Evolutionary conservation across 2,329 filamentous ascomycete species (phyloP).

Genomic region (Colletotrichum tamarilloi): DNA sequence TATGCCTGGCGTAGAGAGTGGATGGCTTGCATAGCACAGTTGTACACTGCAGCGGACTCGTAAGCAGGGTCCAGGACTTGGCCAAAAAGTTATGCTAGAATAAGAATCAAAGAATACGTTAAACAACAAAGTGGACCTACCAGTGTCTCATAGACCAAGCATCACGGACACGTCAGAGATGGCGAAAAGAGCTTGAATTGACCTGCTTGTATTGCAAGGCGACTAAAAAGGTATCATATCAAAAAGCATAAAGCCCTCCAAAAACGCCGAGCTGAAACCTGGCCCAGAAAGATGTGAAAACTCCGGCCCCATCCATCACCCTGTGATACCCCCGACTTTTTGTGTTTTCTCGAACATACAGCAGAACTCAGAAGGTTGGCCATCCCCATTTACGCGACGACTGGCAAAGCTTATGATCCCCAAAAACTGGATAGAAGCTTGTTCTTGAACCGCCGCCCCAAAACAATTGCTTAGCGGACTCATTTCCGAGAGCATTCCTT

Average conservation of each 20-base stretch:
- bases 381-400: too few relatives aligned
- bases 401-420: not conserved
- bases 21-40: not conserved
- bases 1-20: not conserved
- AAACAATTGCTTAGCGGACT: not conserved
- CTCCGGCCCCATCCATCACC: not conserved
- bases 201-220: conserved; percentile 14
- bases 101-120: not conserved
- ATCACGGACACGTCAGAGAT: not conserved
- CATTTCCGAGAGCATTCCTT: not conserved
- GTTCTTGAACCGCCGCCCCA: not conserved
- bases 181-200: not conserved
- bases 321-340: not conserved
- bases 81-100: not conserved
- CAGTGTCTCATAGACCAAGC: too few relatives aligned
- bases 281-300: not conserved
- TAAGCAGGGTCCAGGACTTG: not conserved
- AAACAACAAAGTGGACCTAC: not conserved
- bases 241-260: conserved; percentile 20
- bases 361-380: too few relatives aligned
- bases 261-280: conserved; percentile 27
- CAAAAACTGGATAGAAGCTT: not conserved
- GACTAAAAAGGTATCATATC: conserved; percentile 28
- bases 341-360: not conserved
- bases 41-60: not conserved